phyloP scores from a whole-genome alignment of 1,284 basidiomycete species.

The Ustilago bromivora region DNA sequence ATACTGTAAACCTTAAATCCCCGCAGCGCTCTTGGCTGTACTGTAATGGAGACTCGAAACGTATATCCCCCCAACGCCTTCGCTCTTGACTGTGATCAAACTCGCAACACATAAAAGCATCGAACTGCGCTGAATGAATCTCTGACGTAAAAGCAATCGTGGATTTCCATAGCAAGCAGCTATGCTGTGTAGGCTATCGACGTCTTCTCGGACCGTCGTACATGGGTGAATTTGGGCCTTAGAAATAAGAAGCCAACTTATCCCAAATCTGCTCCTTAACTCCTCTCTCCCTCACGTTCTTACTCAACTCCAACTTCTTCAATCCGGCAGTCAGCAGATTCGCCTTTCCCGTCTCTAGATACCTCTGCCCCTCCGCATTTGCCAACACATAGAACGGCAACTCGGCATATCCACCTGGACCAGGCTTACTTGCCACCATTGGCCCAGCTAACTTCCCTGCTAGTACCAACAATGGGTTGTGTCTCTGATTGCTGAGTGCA shows the following conservation, averaged over 20 bases:
- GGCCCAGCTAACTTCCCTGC: conserved; percentile 48
- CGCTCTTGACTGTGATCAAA: too few species aligned
- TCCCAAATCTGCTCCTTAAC: conserved; percentile 32
- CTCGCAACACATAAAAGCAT: too few species aligned
- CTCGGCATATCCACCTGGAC: conserved; percentile 54
- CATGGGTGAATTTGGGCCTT: neutral
- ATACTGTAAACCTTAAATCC: conserved; percentile 10
- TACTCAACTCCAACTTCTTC: conserved; percentile 31
- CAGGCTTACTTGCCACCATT: conserved; percentile 21
- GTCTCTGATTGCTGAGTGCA: conserved; percentile 62
- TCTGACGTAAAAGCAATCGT: too few species aligned
- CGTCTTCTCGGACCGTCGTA: too few species aligned
- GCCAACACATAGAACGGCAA: conserved; percentile 59
- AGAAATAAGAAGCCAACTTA: conserved; percentile 37
- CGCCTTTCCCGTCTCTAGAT: conserved; percentile 41
- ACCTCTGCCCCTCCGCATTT: conserved; percentile 39
- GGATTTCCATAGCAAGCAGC: too few species aligned
- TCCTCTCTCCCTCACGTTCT: conserved; percentile 22
- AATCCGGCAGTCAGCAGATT: conserved; percentile 47
- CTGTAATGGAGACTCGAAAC: conserved; percentile 6
- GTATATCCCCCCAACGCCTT: neutral
- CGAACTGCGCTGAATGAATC: too few species aligned
- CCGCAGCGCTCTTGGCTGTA: neutral
- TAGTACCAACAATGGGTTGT: conserved; percentile 62
- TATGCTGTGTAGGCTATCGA: too few species aligned